Evolutionary conservation across 225 moss, liverwort and hornwort species (phyloP), one percentile per base, ranked within the genome.

Genomic region (Marchantia polymorpha): DNA sequence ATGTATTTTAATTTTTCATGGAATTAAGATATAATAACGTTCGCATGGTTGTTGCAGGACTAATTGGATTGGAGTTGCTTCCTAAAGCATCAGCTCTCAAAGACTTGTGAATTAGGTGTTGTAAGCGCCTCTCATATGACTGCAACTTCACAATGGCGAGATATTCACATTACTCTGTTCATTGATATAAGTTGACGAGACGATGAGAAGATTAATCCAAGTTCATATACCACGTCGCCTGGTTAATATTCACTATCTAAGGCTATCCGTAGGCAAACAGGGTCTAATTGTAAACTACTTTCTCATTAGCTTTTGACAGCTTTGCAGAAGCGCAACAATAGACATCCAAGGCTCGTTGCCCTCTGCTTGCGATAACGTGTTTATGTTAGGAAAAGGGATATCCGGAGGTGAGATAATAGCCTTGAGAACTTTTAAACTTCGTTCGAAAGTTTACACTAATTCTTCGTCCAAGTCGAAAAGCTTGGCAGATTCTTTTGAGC

Each of bases 201-300:
- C 72, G 4, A 74, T 74, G 64, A 73, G 74, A 64, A 26, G 80
- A 12, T 20, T 64, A 10, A 17, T 49, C 19, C 63, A 50, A 50
- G 29, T 64, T 63, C 73, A 63, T 0, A 51, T 14, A 14, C 39
- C 5, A 76, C 76, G 8, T 48, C 74, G 61, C 59, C 60, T 26
- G 80, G 74, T 16, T 80, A n/a, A 80, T 26, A 80, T 81, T 50
- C 26, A 73, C 23, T 30, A 60, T 6, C 55, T 73, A 50, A 80
- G 80, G 52, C 55, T 50, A 51, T 50, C 80, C 8, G 72, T 52
- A 9, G 80, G 72, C 25, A 60, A 73, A 63, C 70, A 79, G 68
- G 70, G 70, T 0, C 69, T 71, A 16, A 69, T 46, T 30, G 79
- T 79, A 69, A 78, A 16, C 65, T 11, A 4, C 2, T 55, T 4